Base-by-base conservation (phyloP, 202 grass and related monocot species). In the Panicum hallii region DNA sequence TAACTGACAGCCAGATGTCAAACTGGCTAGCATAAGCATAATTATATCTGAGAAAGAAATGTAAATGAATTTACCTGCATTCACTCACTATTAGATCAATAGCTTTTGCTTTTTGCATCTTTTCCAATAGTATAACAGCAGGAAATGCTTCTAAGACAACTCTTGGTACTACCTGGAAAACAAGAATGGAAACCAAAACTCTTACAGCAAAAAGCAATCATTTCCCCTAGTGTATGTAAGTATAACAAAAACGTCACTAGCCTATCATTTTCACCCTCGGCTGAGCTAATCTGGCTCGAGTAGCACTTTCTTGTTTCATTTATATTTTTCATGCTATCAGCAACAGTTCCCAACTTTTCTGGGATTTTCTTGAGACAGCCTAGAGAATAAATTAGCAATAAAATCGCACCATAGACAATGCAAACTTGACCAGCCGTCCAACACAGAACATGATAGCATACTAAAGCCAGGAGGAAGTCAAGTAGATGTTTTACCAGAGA, bases 111-210 rank as follows among this genome's bases (percentile, higher is more conserved):
- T 86, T 91, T 79, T 86, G 77, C 82, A 92, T 88, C 86, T 96
- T 92, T 71, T 94, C 90, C 66, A 89, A 76, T 77, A 96, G 91
- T 45, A 96, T 53, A 75, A 85, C 86, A 73, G 88, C 67, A 78
- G 93, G 96, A 72, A 85, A 92, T 99, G 93, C 96, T 94, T 99
- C 91, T 30, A 99, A 82, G n/a, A 99, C 91, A 88, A 95, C 72
- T 89, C 93, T 95, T 15, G 96, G 96, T 80, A 99, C 84, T 26
- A 99, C 88, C 96, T 99, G 82, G 67, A 77, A 67, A 86, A 88
- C 44, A 84, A 79, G 23, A 53, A 88, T 36, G 53, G 23, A 48
- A 68, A 32, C 12, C 17, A n/a, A 84, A 75, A 81, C 44, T 5
- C 9, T 44, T 55, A 71, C 12, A 26, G 14, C 0, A 48, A 38